phyloP scores from a whole-genome alignment of 768 basidiomycete genomes.

The Asterophora lycoperdoides region DNA sequence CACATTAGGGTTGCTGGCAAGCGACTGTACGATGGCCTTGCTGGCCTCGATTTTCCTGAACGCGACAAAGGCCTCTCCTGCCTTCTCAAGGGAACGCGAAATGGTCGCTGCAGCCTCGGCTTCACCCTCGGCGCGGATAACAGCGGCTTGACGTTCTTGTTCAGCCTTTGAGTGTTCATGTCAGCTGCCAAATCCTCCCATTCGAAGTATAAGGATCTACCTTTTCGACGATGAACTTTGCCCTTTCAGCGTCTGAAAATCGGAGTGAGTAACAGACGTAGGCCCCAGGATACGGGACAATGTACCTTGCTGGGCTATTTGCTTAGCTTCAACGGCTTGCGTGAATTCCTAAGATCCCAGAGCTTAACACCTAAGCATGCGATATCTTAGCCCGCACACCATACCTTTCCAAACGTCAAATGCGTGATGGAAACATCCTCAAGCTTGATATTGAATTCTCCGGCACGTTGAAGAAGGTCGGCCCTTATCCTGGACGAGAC shows the following conservation, averaged over 20 bases:
- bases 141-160: conserved; percentile 97
- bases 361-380: neutral
- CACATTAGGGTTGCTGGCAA: conserved; percentile 77
- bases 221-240: conserved; percentile 99
- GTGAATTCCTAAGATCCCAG: conserved; percentile 69
- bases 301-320: conserved; percentile 96
- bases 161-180: conserved; percentile 63
- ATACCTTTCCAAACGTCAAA: conserved; percentile 80
- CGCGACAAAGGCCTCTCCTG: conserved; percentile 93
- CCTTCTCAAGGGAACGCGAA: conserved; percentile 84
- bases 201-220: conserved; percentile 31
- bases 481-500: conserved; percentile 89
- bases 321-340: conserved; percentile 99
- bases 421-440: conserved; percentile 98
- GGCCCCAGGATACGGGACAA: neutral
- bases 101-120: conserved; percentile 96
- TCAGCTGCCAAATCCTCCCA: conserved; percentile 1
- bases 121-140: conserved; percentile 97
- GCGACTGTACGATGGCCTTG: conserved; percentile 91
- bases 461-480: conserved; percentile 88
- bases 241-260: conserved; percentile 86
- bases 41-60: conserved; percentile 96
- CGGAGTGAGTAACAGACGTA: conserved; percentile 5
- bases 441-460: conserved; percentile 91
- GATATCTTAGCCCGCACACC: conserved; percentile 14